Conservation (phyloP, 768 basidiomycete genomes). For the Suillus subaureus region DNA sequence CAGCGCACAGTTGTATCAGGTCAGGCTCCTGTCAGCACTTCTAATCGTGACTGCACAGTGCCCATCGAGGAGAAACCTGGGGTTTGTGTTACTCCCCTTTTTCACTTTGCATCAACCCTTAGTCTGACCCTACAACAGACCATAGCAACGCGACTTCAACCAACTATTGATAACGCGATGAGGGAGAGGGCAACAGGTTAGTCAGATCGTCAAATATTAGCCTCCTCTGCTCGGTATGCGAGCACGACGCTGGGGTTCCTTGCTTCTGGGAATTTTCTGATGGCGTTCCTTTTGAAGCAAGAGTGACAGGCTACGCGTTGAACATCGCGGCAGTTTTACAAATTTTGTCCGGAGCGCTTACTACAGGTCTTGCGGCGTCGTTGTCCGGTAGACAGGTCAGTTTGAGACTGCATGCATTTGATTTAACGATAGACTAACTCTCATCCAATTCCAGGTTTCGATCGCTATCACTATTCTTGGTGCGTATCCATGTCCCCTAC, state of each 20-base stretch:
- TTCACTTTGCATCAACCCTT: background rate
- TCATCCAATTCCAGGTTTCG: slow-evolving; percentile 27
- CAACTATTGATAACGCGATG: slow-evolving; percentile 52
- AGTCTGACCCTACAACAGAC: slow-evolving; percentile 29
- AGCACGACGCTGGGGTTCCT: background rate
- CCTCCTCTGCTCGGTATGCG: slow-evolving; percentile 9
- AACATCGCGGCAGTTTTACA: slow-evolving; percentile 62
- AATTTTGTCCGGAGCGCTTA: slow-evolving; percentile 64
- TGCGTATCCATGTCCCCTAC: slow-evolving; percentile 17
- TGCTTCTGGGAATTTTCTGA: slow-evolving; percentile 6
- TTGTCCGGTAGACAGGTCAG: slow-evolving; percentile 42
- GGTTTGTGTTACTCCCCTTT: slow-evolving; percentile 17
- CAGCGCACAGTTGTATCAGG: slow-evolving; percentile 10
- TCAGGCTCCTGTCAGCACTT: background rate
- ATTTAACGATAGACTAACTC: background rate
- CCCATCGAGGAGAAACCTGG: slow-evolving; percentile 22
- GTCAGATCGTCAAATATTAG: background rate
- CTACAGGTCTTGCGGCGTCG: slow-evolving; percentile 63
- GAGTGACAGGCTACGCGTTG: slow-evolving; percentile 34
- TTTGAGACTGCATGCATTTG: slow-evolving; percentile 1
- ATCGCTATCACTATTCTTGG: slow-evolving; percentile 39
- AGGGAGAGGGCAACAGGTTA: slow-evolving; percentile 49
- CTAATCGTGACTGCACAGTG: slow-evolving; percentile 29
- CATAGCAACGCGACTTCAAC: slow-evolving; percentile 53
- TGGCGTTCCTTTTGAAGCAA: slow-evolving; percentile 25